Percentiles rank a stretch among this genome's conserved stretches.
phyloP scores from a whole-genome alignment of 129 eudicot genomes.

The Oenanthe sinensis region DNA sequence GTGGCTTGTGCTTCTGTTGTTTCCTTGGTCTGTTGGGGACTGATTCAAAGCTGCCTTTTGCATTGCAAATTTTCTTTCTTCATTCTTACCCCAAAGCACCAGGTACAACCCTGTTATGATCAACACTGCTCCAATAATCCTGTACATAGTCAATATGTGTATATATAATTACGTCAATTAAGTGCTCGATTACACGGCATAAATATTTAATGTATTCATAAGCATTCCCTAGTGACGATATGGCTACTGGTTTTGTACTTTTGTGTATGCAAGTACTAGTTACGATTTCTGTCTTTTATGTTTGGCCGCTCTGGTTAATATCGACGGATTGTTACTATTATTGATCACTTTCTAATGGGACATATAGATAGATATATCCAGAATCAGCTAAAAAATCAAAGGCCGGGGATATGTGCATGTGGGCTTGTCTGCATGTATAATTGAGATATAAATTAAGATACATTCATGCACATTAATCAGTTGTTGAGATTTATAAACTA shows the following conservation, averaged over 20 bases:
- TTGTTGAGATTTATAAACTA: not conserved
- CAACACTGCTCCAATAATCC: slow-evolving; percentile 84
- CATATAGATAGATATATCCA: not conserved
- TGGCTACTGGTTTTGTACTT: not conserved
- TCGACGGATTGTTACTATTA: not conserved
- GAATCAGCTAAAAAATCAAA: slow-evolving; percentile 25
- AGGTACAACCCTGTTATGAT: slow-evolving; percentile 77
- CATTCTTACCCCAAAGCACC: slow-evolving; percentile 86
- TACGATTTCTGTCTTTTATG: too few relatives aligned
- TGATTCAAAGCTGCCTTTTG: slow-evolving; percentile 32
- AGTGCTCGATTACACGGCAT: not conserved
- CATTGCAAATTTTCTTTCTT: slow-evolving; percentile 53
- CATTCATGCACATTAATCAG: not conserved
- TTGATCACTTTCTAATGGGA: not conserved
- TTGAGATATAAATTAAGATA: not conserved
- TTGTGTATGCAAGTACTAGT: too few relatives aligned
- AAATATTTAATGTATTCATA: not conserved
- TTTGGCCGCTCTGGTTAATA: too few relatives aligned
- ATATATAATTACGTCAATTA: too few relatives aligned
- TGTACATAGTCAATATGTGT: slow-evolving; percentile 11
- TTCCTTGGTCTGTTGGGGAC: slow-evolving; percentile 40
- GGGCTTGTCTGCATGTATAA: slow-evolving; percentile 31
- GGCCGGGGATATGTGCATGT: slow-evolving; percentile 30
- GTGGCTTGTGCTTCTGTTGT: slow-evolving; percentile 28
- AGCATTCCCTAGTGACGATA: not conserved